Conservation (phyloP, 1,284 basidiomycete species). For the Cutaneotrichosporon dermatis region DNA sequence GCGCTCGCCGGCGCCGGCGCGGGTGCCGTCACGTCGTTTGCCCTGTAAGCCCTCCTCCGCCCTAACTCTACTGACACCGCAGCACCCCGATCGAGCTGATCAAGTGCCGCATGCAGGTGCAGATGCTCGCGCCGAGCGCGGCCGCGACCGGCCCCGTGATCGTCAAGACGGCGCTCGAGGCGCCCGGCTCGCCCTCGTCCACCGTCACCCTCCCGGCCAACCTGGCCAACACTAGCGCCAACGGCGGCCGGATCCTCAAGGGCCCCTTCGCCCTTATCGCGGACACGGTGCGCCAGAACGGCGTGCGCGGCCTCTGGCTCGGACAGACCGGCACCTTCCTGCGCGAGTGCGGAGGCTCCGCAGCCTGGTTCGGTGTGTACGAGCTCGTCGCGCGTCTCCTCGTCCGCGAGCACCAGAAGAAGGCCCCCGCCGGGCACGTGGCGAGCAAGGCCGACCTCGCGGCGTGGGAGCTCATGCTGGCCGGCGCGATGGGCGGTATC, state of each 20-base stretch:
- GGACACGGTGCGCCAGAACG: constrained; percentile 61
- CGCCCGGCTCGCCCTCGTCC: constrained; percentile 28
- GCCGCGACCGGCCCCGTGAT: background rate
- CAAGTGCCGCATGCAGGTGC: constrained; percentile 94
- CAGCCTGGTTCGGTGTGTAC: constrained; percentile 84
- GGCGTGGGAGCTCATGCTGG: constrained; percentile 74
- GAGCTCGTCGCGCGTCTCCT: constrained; percentile 64
- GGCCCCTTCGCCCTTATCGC: constrained; percentile 69
- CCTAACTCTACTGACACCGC: constrained; percentile 8
- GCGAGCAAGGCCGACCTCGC: constrained; percentile 56
- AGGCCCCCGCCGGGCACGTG: constrained; percentile 16
- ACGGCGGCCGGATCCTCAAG: constrained; percentile 44
- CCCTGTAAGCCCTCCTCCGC: constrained; percentile 57
- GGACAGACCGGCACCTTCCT: constrained; percentile 81
- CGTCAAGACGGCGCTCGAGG: constrained; percentile 18
- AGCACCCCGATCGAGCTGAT: constrained; percentile 87
- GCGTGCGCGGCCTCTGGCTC: constrained; percentile 75
- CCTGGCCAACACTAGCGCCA: constrained; percentile 8
- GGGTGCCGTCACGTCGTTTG: constrained; percentile 73
- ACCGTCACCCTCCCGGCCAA: constrained; percentile 13
- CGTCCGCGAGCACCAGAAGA: constrained; percentile 49
- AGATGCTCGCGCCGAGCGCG: constrained; percentile 58
- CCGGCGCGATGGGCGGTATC: constrained; percentile 82
- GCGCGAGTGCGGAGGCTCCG: constrained; percentile 79
- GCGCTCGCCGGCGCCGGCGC: constrained; percentile 73